Evolutionary conservation across 305 asterid genomes (phyloP).

Genomic region (Stenogyne calaminthoides): DNA sequence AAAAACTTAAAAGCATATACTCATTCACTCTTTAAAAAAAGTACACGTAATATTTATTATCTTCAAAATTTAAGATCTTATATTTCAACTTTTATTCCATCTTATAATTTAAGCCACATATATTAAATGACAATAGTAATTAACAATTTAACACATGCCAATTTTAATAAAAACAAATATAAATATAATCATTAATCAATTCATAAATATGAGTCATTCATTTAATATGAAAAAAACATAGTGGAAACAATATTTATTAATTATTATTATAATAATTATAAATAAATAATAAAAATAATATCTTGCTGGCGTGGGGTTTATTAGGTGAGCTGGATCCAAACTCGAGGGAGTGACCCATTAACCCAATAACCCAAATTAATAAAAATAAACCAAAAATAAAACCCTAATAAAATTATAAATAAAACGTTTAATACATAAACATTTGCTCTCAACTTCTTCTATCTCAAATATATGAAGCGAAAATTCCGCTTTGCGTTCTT

Average conservation of each 20-base stretch:
- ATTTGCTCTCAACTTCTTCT: not conserved
- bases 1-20: too few relatives aligned
- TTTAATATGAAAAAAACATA: too few relatives aligned
- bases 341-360: constrained; percentile 46
- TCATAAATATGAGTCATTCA: too few relatives aligned
- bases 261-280: too few relatives aligned
- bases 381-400: not conserved
- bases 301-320: constrained; percentile 66
- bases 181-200: too few relatives aligned
- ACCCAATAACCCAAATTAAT: constrained; percentile 5
- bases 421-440: not conserved
- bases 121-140: not conserved
- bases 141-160: not conserved
- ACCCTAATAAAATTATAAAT: constrained; percentile 11
- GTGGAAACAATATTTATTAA: too few relatives aligned
- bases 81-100: too few relatives aligned
- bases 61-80: too few relatives aligned
- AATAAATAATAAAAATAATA: not conserved
- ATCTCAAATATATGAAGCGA: constrained; percentile 30
- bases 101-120: too few relatives aligned
- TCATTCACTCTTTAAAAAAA: too few relatives aligned
- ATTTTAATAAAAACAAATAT: not conserved
- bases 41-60: too few relatives aligned
- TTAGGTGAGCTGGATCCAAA: constrained; percentile 79
- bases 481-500: constrained; percentile 17